phyloP scores from a whole-genome alignment of 169 alveolate species.

The Eimeria sp. region DNA sequence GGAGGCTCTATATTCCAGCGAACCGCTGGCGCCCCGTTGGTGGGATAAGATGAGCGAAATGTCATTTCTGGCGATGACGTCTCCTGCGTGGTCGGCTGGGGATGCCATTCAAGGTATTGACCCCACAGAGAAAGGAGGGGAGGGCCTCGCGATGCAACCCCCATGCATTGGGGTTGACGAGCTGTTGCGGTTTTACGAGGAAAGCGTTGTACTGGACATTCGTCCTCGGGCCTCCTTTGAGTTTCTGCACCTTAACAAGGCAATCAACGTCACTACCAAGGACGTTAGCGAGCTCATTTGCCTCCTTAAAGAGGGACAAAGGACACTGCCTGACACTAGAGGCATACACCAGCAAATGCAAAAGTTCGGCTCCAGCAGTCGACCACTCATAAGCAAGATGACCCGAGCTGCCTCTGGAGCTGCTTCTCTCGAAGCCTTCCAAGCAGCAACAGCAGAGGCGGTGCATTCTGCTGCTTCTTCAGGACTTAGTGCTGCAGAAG shows the following conservation, averaged over 20 bases:
- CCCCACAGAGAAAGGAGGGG: background rate
- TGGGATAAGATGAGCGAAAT: slow-evolving; percentile 46
- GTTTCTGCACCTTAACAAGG: background rate
- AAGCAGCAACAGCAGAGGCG: background rate
- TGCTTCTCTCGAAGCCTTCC: background rate
- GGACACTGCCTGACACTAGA: slow-evolving; percentile 26
- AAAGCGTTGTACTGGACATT: slow-evolving; percentile 65
- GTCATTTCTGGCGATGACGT: background rate
- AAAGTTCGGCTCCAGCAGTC: slow-evolving; percentile 41
- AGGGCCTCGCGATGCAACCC: slow-evolving; percentile 39
- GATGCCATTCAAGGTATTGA: background rate
- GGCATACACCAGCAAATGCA: slow-evolving; percentile 23
- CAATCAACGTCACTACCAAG: slow-evolving; percentile 25
- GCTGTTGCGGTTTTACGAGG: slow-evolving; percentile 43
- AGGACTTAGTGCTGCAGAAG: background rate
- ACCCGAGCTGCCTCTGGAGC: slow-evolving; percentile 27
- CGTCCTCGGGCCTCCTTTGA: slow-evolving; percentile 55
- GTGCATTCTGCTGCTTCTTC: background rate
- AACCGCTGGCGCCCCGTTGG: slow-evolving; percentile 39
- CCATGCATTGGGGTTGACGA: slow-evolving; percentile 56
- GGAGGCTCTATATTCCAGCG: slow-evolving; percentile 45
- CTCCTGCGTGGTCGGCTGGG: background rate
- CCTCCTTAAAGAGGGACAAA: slow-evolving; percentile 34
- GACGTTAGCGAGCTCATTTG: background rate
- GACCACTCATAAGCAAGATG: slow-evolving; percentile 45